Percentiles rank a stretch among this genome's conserved stretches.
phyloP scores from a whole-genome alignment of 257 asterid genomes.

The Linderniella brevidens region DNA sequence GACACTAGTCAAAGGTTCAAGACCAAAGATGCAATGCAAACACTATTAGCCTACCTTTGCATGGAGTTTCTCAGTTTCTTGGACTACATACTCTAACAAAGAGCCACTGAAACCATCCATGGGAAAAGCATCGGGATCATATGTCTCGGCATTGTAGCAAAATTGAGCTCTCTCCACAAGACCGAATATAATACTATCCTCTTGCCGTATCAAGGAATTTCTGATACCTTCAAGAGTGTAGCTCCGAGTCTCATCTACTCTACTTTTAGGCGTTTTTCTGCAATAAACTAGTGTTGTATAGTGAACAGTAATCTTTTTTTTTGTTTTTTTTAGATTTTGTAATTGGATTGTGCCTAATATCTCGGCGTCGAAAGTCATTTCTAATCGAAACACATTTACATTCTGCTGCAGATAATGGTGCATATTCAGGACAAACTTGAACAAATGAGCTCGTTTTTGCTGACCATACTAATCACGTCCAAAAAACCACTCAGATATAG shows the following conservation, averaged over 20 bases:
- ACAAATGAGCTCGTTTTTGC: no score
- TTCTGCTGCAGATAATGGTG: no score
- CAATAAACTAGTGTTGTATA: conserved; percentile 4
- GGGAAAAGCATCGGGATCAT: conserved; percentile 48
- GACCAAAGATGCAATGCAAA: background rate
- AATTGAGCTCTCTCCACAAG: conserved; percentile 90
- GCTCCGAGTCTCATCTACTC: conserved; percentile 68
- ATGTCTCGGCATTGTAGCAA: conserved; percentile 52
- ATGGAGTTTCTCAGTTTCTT: conserved; percentile 91
- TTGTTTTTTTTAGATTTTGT: no score
- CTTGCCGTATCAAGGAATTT: conserved; percentile 69
- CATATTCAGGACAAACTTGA: no score
- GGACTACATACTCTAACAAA: conserved; percentile 69
- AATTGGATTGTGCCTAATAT: no score
- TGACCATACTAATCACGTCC: background rate
- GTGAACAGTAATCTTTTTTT: no score
- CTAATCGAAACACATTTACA: no score
- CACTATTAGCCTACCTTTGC: conserved; percentile 36
- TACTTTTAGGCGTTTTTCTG: conserved; percentile 31
- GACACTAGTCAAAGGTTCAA: background rate
- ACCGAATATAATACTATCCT: conserved; percentile 81
- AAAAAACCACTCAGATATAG: background rate
- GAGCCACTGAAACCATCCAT: conserved; percentile 75
- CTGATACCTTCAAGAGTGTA: conserved; percentile 85
- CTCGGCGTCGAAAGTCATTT: no score